phyloP scores from a whole-genome alignment of 2,329 filamentous ascomycete genomes.

The Esteya vermicola region DNA sequence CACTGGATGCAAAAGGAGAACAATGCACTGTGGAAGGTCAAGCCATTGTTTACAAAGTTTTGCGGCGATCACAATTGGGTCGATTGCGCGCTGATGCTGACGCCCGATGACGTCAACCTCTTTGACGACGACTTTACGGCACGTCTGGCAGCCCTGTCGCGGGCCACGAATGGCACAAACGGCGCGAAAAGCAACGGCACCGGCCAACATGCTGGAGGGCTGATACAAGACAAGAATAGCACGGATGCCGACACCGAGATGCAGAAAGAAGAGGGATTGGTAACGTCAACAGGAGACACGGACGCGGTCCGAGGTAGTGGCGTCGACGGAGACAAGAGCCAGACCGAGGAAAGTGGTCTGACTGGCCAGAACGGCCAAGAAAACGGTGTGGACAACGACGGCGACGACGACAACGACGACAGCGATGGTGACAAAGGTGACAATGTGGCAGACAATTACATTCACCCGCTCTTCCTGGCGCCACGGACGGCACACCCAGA shows the following conservation, averaged over 20 bases:
- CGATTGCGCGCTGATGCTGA: constrained; percentile 43
- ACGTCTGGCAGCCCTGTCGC: constrained; percentile 10
- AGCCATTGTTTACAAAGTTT: constrained; percentile 57
- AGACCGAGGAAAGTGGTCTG: background rate
- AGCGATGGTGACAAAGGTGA: too few species aligned
- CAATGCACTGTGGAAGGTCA: constrained; percentile 56
- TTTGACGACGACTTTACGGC: constrained; percentile 34
- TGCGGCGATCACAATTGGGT: constrained; percentile 62
- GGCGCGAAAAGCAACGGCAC: background rate
- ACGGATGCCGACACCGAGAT: background rate
- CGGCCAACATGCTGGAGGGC: too few species aligned
- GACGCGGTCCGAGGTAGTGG: too few species aligned
- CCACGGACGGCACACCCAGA: constrained; percentile 49
- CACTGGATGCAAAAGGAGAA: constrained; percentile 65
- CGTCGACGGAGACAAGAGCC: background rate
- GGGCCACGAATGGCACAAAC: background rate
- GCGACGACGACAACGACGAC: background rate
- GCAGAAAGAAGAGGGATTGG: background rate
- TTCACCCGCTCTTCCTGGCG: constrained; percentile 63
- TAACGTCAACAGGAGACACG: background rate
- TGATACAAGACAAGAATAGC: too few species aligned
- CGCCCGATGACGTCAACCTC: constrained; percentile 38
- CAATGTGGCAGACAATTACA: too few species aligned
- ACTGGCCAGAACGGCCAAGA: background rate
- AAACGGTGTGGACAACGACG: background rate